A percentile compares a stretch with the other conserved stretches of the same genome.
phyloP scores from a whole-genome alignment of 106 monocot species.

The Posidonia australis region DNA sequence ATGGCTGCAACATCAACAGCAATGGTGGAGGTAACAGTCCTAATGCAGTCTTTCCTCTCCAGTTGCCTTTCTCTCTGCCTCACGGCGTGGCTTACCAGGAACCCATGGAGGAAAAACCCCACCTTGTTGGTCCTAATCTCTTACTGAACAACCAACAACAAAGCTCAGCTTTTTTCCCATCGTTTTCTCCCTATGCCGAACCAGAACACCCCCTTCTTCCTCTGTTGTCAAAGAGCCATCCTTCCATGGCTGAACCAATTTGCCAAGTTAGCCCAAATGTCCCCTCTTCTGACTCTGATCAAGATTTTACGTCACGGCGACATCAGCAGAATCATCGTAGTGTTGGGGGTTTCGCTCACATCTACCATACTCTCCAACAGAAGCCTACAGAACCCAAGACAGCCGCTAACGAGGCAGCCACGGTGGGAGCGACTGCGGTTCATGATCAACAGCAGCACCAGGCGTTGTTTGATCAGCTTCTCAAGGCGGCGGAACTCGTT shows the following conservation, averaged over 20 bases:
- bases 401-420: too few relatives aligned
- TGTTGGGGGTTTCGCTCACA: slow-evolving; percentile 8
- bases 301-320: too few relatives aligned
- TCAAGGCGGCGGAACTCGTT: slow-evolving; percentile 67
- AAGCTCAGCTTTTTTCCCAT: slow-evolving; percentile 26
- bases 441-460: slow-evolving; percentile 30
- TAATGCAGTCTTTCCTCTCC: neutral
- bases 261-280: neutral
- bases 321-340: too few relatives aligned
- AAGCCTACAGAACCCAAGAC: too few relatives aligned
- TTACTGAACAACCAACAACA: slow-evolving; percentile 22
- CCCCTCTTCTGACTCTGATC: neutral
- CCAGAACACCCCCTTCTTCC: neutral
- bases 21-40: neutral
- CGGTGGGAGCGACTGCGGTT: neutral
- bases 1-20: neutral
- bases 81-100: slow-evolving; percentile 10
- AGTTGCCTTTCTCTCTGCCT: slow-evolving; percentile 6
- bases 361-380: neutral
- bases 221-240: slow-evolving; percentile 1
- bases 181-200: slow-evolving; percentile 1
- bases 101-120: slow-evolving; percentile 8
- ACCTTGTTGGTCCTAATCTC: slow-evolving; percentile 1
- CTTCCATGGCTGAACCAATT: slow-evolving; percentile 4
- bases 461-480: slow-evolving; percentile 50